Evolutionary conservation across 1,139 yeast genomes (phyloP), one percentile per base, ranked within the genome.

Genomic region (Taphrina confusa): DNA sequence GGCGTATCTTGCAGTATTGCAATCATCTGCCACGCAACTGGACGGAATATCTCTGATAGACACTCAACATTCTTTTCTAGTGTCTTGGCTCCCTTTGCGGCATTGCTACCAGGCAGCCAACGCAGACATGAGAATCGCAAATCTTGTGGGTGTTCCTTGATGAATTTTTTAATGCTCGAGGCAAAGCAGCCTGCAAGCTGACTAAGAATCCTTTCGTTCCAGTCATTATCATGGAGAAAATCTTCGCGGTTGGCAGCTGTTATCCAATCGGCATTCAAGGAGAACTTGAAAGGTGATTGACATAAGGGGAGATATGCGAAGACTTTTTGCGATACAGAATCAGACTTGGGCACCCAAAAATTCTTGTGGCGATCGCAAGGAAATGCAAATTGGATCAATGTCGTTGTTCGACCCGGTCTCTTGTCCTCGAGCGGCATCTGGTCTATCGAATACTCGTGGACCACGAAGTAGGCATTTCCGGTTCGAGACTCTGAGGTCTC

Each of bases 221-320:
- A 37, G 25, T 37, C 42, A 3, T 37, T 37, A n/a, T 37, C 42
- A 14, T 37, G 42, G n/a, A 37, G n/a, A 25, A 37, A 37, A 25
- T 37, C 42, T 25, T 37, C 42, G 8, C 42, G 23, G n/a, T 37
- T 37, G n/a, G 42, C 20, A 4, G 42, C 42, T 6, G 42, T 37
- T 4, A 37, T 25, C 42, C 42, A 37, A 18, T 37, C 42, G 9
- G 42, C 42, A 2, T 37, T 37, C 25, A 37, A 18, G 0, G 42
- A 37, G n/a, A 37, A 37, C 9, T 37, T 37, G 42, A 37, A 37
- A 37, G 42, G 42, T 6, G 42, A 37, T n/a, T 37, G 25, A 25
- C 42, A 37, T 1, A 37, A 25, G 5, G 42, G 42, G 25, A 37
- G 20, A 25, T 2, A 37, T 2, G 42, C 42, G 4, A 37, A 37